Evolutionary conservation across 768 basidiomycete genomes (phyloP), one percentile per base, ranked within the genome.

Genomic region (Russula olivacea): DNA sequence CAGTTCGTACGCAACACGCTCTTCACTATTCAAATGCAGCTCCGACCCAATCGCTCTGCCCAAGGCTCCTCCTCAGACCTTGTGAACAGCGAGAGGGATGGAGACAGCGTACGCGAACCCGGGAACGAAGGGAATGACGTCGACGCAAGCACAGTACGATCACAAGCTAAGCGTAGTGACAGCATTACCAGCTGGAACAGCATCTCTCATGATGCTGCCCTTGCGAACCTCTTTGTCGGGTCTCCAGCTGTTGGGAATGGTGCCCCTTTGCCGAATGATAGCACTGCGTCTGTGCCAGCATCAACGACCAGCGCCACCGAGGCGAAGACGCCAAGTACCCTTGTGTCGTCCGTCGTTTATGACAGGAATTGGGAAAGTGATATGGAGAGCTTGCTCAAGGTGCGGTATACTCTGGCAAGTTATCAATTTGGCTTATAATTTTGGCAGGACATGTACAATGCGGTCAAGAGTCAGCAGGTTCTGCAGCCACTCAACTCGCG

Each of bases 1-100:
- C 94, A 98, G 70, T 99, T 98, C 73, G 86, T 98, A 8, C 83
- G 87, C 55, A 98, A 98, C 73, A 98, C 95, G 1, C 81, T 98
- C 72, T 76, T 83, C 4, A 88, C 92, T 1, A 89, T 99, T 59
- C 91, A 89, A 69, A 84, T 83, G 72, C 90, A 92, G 65, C 74
- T 87, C 40, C 84, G 86, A 62, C 81, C 88, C 0, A 75, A 76
- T 34, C 77, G 78, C 49, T 72, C 78, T 4, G 76, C 75, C 4
- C 72, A 76, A 28, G 70, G 81, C 17, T 87, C 89, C 0, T 78
- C 79, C 19, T 80, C 83, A 21, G 90, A 89, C 58, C 76, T 86
- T 4, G 80, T 83, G 28, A 79, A 80, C 45, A 88, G 92, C 65
- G 90, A 90, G 63, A 77, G 91, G 64, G 90, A 91, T 62, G 77